Base-by-base conservation (phyloP, 805 yeast genomes). In the Wickerhamiella azyma region DNA sequence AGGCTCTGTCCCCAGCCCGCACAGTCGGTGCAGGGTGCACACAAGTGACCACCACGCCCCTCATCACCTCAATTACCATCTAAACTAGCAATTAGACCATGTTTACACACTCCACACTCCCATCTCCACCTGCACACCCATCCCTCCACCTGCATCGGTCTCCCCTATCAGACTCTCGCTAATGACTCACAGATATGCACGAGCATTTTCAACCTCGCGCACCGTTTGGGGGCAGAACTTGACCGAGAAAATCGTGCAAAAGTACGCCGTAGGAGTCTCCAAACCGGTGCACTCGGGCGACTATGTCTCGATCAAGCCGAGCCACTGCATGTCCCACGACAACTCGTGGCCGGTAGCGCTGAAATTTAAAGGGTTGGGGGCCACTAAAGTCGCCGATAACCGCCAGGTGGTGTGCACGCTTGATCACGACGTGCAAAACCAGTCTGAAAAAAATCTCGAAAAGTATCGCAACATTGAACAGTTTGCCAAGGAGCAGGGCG, bases 291-390 rank as follows among this genome's bases (percentile, higher is more conserved):
- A 70, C 56, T 72, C 85, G 40, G 98, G 97, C 11, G 99, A 92
- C 67, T 92, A 88, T 66, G 97, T 94, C 43, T 77, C 95, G 2
- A 89, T 92, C 60, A 74, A 70, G 57, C 99, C 99, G 3, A 89
- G 94, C 2, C 94, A 92, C 67, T 94, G 96, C 64, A 92, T 92
- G 99, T 85, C 97, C 13, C 99, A 92, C 64, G 99, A 92, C 65
- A 92, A 92, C 66, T 81, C 96, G 38, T 94, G 99, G 98, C 99
- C 99, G 0, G 96, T 92, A 14, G 98, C 98, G 0, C 72, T 89
- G 59, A 92, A 92, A 67, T 92, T 92, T 68, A 85, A 76, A 79
- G 94, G 94, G 5, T 72, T 92, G 32, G 98, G 98, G 1, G 96
- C 96, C 32, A 75, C 76, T 17, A 70, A 76, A 50, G 84, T 92